Evolutionary conservation across 345 rosid species (phyloP).

Genomic region (Adansonia digitata): DNA sequence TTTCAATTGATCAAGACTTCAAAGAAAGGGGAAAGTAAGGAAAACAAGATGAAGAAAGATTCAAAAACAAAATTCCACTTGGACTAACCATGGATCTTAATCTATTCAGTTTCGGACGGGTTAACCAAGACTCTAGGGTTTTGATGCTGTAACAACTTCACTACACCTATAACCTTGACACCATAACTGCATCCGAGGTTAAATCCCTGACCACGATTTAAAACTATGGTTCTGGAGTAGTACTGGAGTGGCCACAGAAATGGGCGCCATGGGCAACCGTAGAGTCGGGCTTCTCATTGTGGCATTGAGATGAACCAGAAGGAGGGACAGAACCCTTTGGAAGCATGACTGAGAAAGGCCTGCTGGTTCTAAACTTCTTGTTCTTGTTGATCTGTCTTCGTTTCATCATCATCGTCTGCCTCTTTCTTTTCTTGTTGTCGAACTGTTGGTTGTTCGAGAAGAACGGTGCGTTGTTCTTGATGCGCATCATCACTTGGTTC

Average conservation of each 20-base stretch:
- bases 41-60: not conserved
- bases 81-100: too few species aligned
- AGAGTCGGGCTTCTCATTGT: constrained; percentile 45
- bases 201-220: too few species aligned
- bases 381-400: not conserved
- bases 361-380: not conserved
- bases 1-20: not conserved
- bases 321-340: constrained; percentile 59
- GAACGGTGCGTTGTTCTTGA: not conserved
- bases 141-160: not conserved
- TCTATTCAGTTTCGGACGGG: too few species aligned
- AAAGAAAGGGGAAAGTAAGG: not conserved
- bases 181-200: too few species aligned
- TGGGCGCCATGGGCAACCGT: too few species aligned
- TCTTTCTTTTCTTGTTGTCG: not conserved
- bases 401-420: not conserved
- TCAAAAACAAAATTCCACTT: not conserved
- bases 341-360: constrained; percentile 46
- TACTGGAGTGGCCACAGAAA: constrained; percentile 31
- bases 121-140: too few species aligned
- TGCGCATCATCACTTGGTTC: not conserved
- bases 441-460: not conserved
- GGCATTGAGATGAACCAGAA: constrained; percentile 56
- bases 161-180: too few species aligned
- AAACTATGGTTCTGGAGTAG: too few species aligned